Conservation (phyloP, 2,329 filamentous ascomycete genomes). For the Aureobasidium leucospermi region DNA sequence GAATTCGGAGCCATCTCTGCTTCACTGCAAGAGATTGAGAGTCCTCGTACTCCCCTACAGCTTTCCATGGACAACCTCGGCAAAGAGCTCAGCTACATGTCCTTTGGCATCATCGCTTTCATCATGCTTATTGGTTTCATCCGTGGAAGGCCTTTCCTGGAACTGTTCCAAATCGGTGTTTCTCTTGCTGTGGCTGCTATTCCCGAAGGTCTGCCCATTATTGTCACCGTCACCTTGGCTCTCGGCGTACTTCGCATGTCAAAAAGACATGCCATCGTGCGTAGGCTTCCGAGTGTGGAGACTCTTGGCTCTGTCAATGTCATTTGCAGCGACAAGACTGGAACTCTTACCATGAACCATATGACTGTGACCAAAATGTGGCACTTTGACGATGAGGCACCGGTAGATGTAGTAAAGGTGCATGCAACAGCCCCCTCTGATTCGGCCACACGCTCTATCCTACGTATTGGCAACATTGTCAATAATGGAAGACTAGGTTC, state of each 20-base stretch:
- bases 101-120: slow-evolving; percentile 85
- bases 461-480: slow-evolving; percentile 91
- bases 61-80: slow-evolving; percentile 96
- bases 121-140: slow-evolving; percentile 88
- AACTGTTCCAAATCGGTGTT: slow-evolving; percentile 96
- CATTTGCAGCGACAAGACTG: slow-evolving; percentile 98
- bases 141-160: slow-evolving; percentile 80
- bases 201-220: slow-evolving; percentile 92
- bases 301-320: slow-evolving; percentile 98
- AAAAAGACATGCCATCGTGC: slow-evolving; percentile 86
- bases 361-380: slow-evolving; percentile 97
- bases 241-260: slow-evolving; percentile 96
- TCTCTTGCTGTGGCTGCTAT: slow-evolving; percentile 95
- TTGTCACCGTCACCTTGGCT: slow-evolving; percentile 93
- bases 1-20: slow-evolving; percentile 96
- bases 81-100: slow-evolving; percentile 92
- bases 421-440: slow-evolving; percentile 52
- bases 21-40: slow-evolving; percentile 90
- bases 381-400: slow-evolving; percentile 66
- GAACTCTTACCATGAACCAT: slow-evolving; percentile 92
- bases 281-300: slow-evolving; percentile 92
- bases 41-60: slow-evolving; percentile 86
- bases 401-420: slow-evolving; percentile 51
- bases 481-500: slow-evolving; percentile 84
- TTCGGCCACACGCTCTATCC: slow-evolving; percentile 67